Conservation (phyloP, 1,139 yeast genomes). For the Yamadazyma dendronema region DNA sequence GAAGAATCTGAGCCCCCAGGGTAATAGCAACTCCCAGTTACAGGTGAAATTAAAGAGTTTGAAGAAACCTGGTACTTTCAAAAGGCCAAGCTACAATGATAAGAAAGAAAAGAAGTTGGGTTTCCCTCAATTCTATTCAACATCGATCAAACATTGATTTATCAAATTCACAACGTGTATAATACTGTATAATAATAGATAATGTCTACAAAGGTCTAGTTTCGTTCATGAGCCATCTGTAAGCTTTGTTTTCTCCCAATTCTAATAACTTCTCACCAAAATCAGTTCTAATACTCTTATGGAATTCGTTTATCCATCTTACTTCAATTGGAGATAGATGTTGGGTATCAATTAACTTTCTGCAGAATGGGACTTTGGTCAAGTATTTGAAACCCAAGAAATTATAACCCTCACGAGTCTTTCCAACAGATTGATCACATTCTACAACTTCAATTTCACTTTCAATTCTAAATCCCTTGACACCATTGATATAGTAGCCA, state of each 20-base stretch:
- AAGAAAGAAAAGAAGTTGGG: constrained; percentile 25
- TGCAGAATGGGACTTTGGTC: constrained; percentile 55
- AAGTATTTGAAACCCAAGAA: constrained; percentile 48
- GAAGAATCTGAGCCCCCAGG: constrained; percentile 1
- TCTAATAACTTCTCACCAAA: constrained; percentile 33
- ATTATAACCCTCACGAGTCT: constrained; percentile 32
- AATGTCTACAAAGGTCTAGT: constrained; percentile 29
- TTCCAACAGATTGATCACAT: constrained; percentile 30
- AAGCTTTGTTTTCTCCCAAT: constrained; percentile 39
- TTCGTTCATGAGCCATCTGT: constrained; percentile 39
- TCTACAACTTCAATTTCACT: constrained; percentile 48
- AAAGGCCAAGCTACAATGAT: constrained; percentile 27
- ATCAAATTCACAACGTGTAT: constrained; percentile 9
- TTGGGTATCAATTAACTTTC: constrained; percentile 40
- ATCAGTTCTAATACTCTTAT: constrained; percentile 36
- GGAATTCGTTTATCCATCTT: constrained; percentile 52
- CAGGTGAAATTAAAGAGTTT: constrained; percentile 24
- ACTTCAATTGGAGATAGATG: constrained; percentile 40
- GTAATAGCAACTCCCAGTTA: constrained; percentile 11
- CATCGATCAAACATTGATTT: constrained; percentile 21
- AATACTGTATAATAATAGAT: constrained; percentile 8
- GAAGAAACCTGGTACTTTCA: constrained; percentile 54
- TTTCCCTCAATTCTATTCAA: constrained; percentile 25
- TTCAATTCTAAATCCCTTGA: constrained; percentile 53
- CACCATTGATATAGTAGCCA: constrained; percentile 52